Percentiles rank a stretch among this genome's conserved stretches.
Evolutionary conservation across 305 asterid species (phyloP).

Genomic region (Solanum hybrid): DNA sequence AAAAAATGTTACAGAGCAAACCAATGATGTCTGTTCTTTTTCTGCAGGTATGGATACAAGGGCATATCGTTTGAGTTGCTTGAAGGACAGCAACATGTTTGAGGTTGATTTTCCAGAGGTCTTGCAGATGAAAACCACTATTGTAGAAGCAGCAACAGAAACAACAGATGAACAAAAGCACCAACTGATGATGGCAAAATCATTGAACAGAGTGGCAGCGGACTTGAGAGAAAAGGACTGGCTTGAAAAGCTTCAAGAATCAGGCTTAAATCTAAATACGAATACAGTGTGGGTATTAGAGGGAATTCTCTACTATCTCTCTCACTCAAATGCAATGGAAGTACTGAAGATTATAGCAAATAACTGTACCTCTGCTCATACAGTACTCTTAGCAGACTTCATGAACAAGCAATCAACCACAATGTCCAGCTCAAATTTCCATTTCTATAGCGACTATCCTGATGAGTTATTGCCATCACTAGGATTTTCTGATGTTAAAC

Average conservation of each 20-base stretch:
- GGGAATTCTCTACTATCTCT: conserved; percentile 78
- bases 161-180: conserved; percentile 44
- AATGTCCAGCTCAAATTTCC: conserved; percentile 60
- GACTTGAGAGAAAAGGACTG: conserved; percentile 68
- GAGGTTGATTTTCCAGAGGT: conserved; percentile 87
- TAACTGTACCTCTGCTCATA: conserved; percentile 47
- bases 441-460: conserved; percentile 87
- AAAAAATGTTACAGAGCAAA: background rate
- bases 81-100: conserved; percentile 63
- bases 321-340: conserved; percentile 60
- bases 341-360: conserved; percentile 69
- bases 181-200: conserved; percentile 55
- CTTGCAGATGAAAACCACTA: conserved; percentile 55
- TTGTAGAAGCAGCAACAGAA: conserved; percentile 56
- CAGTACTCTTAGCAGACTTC: conserved; percentile 85
- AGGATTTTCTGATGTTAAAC: conserved; percentile 72
- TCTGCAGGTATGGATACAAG: conserved; percentile 94
- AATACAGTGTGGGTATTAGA: conserved; percentile 83
- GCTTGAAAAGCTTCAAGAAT: conserved; percentile 71
- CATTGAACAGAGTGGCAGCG: conserved; percentile 81
- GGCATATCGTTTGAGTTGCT: conserved; percentile 77
- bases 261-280: conserved; percentile 60
- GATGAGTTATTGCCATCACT: conserved; percentile 73
- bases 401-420: conserved; percentile 89
- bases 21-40: conserved; percentile 9